Percentiles rank a stretch among this genome's conserved stretches.
phyloP scores from a whole-genome alignment of 805 yeast genomes.

The Myxozyma vanderwaltii region DNA sequence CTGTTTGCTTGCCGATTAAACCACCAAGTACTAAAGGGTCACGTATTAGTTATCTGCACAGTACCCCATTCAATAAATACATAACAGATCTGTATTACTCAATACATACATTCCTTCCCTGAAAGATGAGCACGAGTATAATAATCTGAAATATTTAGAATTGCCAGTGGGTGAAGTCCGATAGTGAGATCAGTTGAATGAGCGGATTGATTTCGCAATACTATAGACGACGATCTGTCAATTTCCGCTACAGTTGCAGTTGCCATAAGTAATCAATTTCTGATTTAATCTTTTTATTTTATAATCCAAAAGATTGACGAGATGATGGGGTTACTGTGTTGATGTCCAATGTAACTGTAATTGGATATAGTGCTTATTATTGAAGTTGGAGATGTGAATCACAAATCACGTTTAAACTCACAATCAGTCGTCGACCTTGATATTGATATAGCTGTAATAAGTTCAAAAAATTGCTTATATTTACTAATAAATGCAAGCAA shows the following conservation, averaged over 20 bases:
- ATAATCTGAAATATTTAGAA: conserved; percentile 44
- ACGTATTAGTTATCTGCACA: neutral
- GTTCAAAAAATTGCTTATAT: too few relatives aligned
- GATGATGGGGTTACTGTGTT: neutral
- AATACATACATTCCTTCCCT: conserved; percentile 31
- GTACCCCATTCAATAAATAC: neutral
- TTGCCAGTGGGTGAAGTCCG: conserved; percentile 42
- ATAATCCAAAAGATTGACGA: neutral
- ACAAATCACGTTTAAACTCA: neutral
- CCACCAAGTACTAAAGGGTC: conserved; percentile 41
- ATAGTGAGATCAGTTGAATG: conserved; percentile 25
- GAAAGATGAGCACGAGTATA: conserved; percentile 37
- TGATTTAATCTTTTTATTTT: neutral
- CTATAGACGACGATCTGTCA: conserved; percentile 10
- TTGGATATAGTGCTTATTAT: too few relatives aligned
- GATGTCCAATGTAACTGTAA: neutral
- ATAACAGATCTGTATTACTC: neutral
- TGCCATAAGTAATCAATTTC: neutral
- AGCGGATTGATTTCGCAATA: conserved; percentile 10
- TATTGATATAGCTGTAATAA: neutral
- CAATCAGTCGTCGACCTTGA: neutral
- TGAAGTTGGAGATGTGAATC: neutral
- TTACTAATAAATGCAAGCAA: neutral
- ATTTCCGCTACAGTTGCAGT: neutral
- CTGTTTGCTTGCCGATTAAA: conserved; percentile 40